Evolutionary conservation across 306 rosid species (phyloP).

Genomic region (Abrus pulchellus): DNA sequence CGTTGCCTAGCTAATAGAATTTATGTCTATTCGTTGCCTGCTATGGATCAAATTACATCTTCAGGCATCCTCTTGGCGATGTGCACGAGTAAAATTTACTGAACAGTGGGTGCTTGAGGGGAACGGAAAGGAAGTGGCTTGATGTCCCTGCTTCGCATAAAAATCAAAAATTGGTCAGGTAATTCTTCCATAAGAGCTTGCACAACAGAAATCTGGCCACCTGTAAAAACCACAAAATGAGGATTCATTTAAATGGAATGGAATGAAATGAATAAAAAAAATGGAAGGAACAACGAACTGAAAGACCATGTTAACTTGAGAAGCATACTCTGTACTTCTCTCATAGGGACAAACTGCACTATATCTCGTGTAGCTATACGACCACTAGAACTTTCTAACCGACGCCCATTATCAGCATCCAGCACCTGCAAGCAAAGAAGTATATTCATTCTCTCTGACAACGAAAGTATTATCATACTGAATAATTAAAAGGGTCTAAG

Average conservation of each 20-base stretch:
- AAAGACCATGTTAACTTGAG: neutral
- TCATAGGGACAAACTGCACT: slow-evolving; percentile 88
- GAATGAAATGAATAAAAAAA: neutral
- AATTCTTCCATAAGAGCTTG: slow-evolving; percentile 86
- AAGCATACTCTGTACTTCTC: slow-evolving; percentile 68
- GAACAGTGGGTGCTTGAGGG: slow-evolving; percentile 28
- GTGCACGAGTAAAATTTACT: neutral
- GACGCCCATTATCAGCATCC: slow-evolving; percentile 79
- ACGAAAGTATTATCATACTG: slow-evolving; percentile 2
- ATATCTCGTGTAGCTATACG: slow-evolving; percentile 83
- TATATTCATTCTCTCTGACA: slow-evolving; percentile 27
- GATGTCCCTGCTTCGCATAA: slow-evolving; percentile 71
- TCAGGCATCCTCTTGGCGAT: neutral
- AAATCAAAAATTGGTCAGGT: slow-evolving; percentile 78
- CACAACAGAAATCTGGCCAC: slow-evolving; percentile 69
- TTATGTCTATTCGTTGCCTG: neutral
- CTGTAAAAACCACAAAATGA: slow-evolving; percentile 39
- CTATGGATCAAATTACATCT: neutral
- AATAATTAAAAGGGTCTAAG: neutral
- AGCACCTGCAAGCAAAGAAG: slow-evolving; percentile 60
- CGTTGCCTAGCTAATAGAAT: neutral
- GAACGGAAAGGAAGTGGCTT: slow-evolving; percentile 51
- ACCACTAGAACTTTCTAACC: slow-evolving; percentile 72
- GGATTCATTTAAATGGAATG: neutral
- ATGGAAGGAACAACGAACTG: neutral